Conservation (phyloP, 225 moss, liverwort and hornwort species). For the Marchantia polymorpha region DNA sequence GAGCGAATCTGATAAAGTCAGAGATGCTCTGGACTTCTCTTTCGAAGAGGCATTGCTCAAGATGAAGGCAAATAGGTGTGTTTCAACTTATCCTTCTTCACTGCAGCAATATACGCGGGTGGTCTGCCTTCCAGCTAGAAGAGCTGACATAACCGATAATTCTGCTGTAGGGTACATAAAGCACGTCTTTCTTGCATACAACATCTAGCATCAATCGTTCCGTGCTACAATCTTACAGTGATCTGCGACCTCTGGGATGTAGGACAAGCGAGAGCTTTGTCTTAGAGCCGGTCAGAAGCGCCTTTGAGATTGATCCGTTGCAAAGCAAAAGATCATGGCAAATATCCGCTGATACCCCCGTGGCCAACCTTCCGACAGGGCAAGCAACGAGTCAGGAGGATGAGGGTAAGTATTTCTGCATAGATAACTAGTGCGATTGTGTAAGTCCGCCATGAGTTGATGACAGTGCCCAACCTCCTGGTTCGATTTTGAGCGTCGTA, state of each 20-base stretch:
- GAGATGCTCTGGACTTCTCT: slow-evolving; percentile 18
- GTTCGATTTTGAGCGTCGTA: too few relatives aligned
- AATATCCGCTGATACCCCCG: slow-evolving; percentile 4
- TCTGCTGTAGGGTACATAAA: neutral
- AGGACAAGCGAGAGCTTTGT: slow-evolving; percentile 10
- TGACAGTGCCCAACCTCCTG: too few relatives aligned
- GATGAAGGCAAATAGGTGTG: slow-evolving; percentile 23
- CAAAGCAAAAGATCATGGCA: slow-evolving; percentile 23
- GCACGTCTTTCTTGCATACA: neutral
- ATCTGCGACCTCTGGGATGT: neutral
- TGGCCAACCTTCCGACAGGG: slow-evolving; percentile 14
- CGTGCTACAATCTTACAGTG: neutral
- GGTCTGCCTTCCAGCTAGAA: neutral
- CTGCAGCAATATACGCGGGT: neutral
- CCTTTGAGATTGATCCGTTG: neutral
- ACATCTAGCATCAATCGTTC: neutral
- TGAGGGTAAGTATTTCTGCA: neutral
- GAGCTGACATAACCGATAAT: neutral
- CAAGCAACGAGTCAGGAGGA: neutral
- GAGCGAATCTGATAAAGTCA: neutral
- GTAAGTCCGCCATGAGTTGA: too few relatives aligned
- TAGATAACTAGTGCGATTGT: too few relatives aligned
- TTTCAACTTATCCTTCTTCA: neutral
- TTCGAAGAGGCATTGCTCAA: slow-evolving; percentile 9
- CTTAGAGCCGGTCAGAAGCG: slow-evolving; percentile 2